phyloP scores from a whole-genome alignment of 2,329 filamentous ascomycete species.

The Ophiostoma novo-ulmi region DNA sequence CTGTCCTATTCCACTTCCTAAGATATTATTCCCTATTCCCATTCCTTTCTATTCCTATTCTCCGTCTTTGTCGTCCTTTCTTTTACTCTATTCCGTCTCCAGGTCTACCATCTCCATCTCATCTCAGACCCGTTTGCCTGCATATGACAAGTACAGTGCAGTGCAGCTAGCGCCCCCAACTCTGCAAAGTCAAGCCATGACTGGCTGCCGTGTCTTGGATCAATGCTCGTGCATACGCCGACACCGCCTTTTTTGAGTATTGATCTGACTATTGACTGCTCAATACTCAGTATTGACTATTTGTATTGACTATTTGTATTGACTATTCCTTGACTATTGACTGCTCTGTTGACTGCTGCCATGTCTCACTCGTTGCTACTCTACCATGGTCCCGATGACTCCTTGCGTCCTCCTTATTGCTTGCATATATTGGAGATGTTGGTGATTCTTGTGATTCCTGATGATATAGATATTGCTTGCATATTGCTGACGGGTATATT shows the following conservation, averaged over 20 bases:
- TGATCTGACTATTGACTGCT: too few species aligned
- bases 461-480: background rate
- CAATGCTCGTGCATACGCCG: background rate
- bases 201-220: background rate
- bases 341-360: background rate
- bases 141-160: background rate
- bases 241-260: constrained; percentile 22
- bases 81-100: too few species aligned
- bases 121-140: background rate
- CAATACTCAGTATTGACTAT: too few species aligned
- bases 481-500: background rate
- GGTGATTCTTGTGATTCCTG: background rate
- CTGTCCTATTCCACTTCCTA: too few species aligned
- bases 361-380: background rate
- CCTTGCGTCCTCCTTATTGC: background rate
- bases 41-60: too few species aligned
- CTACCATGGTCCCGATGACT: background rate
- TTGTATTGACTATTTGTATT: too few species aligned
- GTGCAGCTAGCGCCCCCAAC: background rate
- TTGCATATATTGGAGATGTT: background rate
- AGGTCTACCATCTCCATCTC: background rate
- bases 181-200: background rate
- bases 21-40: too few species aligned
- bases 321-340: background rate
- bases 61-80: too few species aligned